Evolutionary conservation across 805 yeast species (phyloP).

Genomic region (Metschnikowia amazonensis): DNA sequence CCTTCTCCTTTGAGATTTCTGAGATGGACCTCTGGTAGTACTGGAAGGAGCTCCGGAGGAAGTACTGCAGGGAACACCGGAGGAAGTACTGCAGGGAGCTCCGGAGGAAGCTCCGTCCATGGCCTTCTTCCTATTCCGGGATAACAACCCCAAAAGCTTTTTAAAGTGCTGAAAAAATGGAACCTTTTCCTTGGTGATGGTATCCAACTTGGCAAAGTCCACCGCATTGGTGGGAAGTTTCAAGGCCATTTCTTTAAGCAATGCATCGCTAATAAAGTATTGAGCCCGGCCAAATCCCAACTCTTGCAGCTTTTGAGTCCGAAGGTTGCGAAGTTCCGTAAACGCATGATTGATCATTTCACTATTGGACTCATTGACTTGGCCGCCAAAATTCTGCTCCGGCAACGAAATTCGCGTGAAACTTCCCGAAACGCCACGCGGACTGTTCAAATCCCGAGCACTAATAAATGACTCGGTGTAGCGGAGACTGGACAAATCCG

Average conservation of each 20-base stretch:
- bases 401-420: constrained; percentile 21
- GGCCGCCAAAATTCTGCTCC: constrained; percentile 16
- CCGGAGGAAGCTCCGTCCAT: background rate
- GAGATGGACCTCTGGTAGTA: background rate
- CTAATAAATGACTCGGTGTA: constrained; percentile 26
- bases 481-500: constrained; percentile 16
- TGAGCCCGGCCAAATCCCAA: constrained; percentile 28
- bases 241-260: constrained; percentile 53
- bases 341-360: constrained; percentile 28
- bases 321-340: constrained; percentile 36
- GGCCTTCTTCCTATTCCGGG: constrained; percentile 29
- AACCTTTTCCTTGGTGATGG: constrained; percentile 29
- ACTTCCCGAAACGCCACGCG: background rate
- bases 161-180: constrained; percentile 39
- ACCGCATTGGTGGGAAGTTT: constrained; percentile 48
- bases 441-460: constrained; percentile 18
- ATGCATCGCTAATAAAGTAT: constrained; percentile 24
- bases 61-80: background rate
- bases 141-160: constrained; percentile 28
- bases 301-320: constrained; percentile 42
- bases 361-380: constrained; percentile 17
- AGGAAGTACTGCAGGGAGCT: background rate
- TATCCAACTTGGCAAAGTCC: constrained; percentile 42
- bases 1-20: background rate
- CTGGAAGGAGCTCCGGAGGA: background rate